Evolutionary conservation across 1,139 yeast species (phyloP), one percentile per base, ranked within the genome.

Genomic region (Pichia sorboxylosa): DNA sequence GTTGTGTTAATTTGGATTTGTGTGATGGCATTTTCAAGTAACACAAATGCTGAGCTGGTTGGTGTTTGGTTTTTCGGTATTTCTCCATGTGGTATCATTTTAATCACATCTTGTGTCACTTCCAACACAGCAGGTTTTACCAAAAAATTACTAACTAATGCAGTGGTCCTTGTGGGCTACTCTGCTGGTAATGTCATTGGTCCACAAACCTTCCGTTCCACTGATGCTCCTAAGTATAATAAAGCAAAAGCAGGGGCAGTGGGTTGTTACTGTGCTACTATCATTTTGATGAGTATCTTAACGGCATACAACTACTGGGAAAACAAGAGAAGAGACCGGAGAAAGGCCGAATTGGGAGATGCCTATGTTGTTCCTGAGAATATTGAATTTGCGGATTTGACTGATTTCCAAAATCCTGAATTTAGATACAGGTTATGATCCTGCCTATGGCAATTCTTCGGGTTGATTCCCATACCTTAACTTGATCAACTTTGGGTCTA

Each of bases 301-400:
- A 26, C 39, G n/a, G 47, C 46, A 30, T 38, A 28, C 26, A 37
- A 40, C 17, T 51, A 52, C 29, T 39, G 42, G 43, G 47, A 44
- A 29, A 59, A 58, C 37, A 40, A 27, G 18, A 45, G 39, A 30
- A 55, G 57, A 40, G 57, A 52, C 17, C 31, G 34, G 16, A 44
- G 42, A 40, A 40, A 30, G 32, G 51, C 40, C 9, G 46, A 43
- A 27, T 4, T 18, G 62, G 13, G 59, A 58, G 26, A 22, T 32
- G 11, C 38, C 42, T 14, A 20, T 34, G 40, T 28, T 20, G 26
- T 38, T n/a, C 36, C 41, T 17, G 45, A 40, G 5, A 64, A 66
- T 38, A 58, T 59, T 31, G 69, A 66, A 41, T 67, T 68, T 49
- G 67, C 69, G 13, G 73, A 68, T 44, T 55, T 65, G 43, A 68